These are phyloP conservation scores for Cercospora zeae-maydis DNA, from an alignment of 2,329 filamentous ascomycete species.

Conservation along the genomic window DNA sequence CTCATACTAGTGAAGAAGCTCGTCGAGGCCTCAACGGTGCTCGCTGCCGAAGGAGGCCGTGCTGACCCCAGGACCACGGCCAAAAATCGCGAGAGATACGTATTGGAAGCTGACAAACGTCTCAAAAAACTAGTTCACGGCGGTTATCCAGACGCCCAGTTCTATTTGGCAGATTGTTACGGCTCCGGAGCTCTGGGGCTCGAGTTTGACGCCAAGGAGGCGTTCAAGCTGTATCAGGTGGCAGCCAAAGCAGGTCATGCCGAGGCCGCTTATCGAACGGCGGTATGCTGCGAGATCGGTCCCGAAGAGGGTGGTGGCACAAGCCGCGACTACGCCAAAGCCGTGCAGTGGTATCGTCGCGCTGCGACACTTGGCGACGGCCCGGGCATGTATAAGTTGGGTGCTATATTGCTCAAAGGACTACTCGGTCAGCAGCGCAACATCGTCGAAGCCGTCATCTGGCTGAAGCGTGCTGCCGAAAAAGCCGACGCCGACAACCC, in stretches of 20 bases:
- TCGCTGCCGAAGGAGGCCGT: constrained; percentile 72
- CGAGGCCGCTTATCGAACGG: constrained; percentile 85
- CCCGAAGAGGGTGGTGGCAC: constrained; percentile 93
- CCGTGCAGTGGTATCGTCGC: constrained; percentile 96
- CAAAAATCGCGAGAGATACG: constrained; percentile 74
- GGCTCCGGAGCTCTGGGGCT: constrained; percentile 76
- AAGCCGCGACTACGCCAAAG: constrained; percentile 83
- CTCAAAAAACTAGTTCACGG: constrained; percentile 78
- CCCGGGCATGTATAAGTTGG: constrained; percentile 97
- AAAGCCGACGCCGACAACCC: constrained; percentile 85
- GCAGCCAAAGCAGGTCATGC: constrained; percentile 86
- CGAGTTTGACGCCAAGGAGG: constrained; percentile 82
- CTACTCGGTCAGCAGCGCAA: constrained; percentile 83
- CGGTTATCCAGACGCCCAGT: constrained; percentile 83
- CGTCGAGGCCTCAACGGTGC: constrained; percentile 75
- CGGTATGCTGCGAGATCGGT: constrained; percentile 95
- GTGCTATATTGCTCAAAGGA: constrained; percentile 92
- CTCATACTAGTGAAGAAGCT: constrained; percentile 76
- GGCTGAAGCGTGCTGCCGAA: constrained; percentile 91
- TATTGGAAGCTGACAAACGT: constrained; percentile 82
- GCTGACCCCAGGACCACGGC: constrained; percentile 61
- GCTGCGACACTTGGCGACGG: constrained; percentile 86
- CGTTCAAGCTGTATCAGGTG: constrained; percentile 88
- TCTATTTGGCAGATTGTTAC: constrained; percentile 85
- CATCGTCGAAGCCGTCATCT: constrained; percentile 78